A percentile compares a stretch with the other conserved stretches of the same genome.
Evolutionary conservation across 2,329 filamentous ascomycete genomes (phyloP).

Genomic region (Knufia fluminis): DNA sequence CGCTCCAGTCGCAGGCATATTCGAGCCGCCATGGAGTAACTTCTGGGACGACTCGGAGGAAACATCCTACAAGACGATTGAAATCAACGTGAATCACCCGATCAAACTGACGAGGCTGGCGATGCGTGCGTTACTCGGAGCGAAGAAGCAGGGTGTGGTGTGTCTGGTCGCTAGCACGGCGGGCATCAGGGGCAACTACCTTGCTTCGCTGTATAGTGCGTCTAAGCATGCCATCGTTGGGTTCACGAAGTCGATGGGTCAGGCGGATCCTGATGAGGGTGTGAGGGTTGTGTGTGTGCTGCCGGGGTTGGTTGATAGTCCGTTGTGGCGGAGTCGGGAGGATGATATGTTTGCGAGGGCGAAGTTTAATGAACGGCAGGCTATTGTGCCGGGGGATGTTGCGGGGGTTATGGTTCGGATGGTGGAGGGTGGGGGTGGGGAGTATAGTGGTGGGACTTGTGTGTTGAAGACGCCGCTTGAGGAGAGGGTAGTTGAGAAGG

Average conservation of each 20-base stretch:
- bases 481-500: conserved; percentile 26
- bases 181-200: conserved; percentile 32
- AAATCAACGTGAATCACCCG: conserved; percentile 45
- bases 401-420: conserved; percentile 43
- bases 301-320: conserved; percentile 52
- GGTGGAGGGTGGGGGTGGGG: conserved; percentile 42
- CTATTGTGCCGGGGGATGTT: conserved; percentile 45
- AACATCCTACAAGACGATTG: conserved; percentile 37
- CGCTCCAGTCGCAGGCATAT: conserved; percentile 35
- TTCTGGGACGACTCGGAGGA: conserved; percentile 40
- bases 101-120: conserved; percentile 44
- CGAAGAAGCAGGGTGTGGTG: conserved; percentile 27
- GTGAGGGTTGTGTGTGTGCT: conserved; percentile 54
- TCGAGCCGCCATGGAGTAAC: conserved; percentile 36
- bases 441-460: conserved; percentile 30
- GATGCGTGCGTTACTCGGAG: conserved; percentile 38
- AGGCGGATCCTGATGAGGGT: conserved; percentile 33
- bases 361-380: conserved; percentile 49
- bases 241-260: conserved; percentile 41
- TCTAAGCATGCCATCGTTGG: conserved; percentile 43
- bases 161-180: conserved; percentile 43
- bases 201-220: conserved; percentile 39
- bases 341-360: conserved; percentile 39
- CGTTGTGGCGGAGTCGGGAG: conserved; percentile 51
- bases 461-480: conserved; percentile 31